These are phyloP conservation scores for Sparassis latifolia DNA, from an alignment of 1,284 basidiomycete genomes.

Conservation along the genomic window DNA sequence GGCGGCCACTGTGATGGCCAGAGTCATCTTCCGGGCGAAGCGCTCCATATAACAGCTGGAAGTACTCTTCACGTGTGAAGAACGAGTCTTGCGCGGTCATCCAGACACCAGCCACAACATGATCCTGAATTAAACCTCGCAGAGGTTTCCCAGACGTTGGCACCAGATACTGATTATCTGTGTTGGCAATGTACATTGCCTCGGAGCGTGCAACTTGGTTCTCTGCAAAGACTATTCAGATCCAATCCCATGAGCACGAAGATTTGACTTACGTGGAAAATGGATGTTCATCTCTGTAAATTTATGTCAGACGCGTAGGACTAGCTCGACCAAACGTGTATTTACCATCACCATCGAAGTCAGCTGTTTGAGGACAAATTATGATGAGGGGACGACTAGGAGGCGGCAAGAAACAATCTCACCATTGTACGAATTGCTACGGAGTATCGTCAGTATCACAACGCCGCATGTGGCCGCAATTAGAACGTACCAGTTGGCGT, in stretches of 20 bases:
- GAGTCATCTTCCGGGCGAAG: conserved; percentile 81
- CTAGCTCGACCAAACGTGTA: conserved; percentile 6
- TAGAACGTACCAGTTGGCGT: conserved; percentile 86
- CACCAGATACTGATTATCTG: conserved; percentile 97
- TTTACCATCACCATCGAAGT: conserved; percentile 96
- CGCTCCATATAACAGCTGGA: conserved; percentile 94
- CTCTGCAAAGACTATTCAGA: conserved; percentile 39
- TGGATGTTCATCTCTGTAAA: conserved; percentile 96
- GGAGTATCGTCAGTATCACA: too few relatives aligned
- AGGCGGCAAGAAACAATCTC: conserved; percentile 19
- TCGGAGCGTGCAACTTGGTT: conserved; percentile 92
- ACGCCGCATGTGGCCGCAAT: not conserved
- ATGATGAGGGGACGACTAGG: not conserved
- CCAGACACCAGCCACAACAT: conserved; percentile 98
- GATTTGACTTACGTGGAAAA: conserved; percentile 77
- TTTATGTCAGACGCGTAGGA: conserved; percentile 9
- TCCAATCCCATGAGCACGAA: not conserved
- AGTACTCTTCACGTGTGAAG: conserved; percentile 94
- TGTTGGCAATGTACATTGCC: conserved; percentile 93
- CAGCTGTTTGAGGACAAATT: conserved; percentile 48
- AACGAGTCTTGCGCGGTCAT: conserved; percentile 97
- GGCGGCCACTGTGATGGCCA: conserved; percentile 56
- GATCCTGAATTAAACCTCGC: conserved; percentile 98
- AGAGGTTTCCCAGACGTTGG: conserved; percentile 98
- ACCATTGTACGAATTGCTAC: conserved; percentile 96